Percentiles rank a stretch among this genome's conserved stretches.
These are phyloP conservation scores for maize (Zea mays) DNA, from an alignment of 176 grass and related monocot genomes.

Conservation along the genomic window Zm-B73-REFERENCE-NAM-5.0 NC_050103.1:169408501-169409000, in stretches of 20 bases:
- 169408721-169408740: neutral
- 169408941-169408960: no score
- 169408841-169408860: no score
- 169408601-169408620: neutral
- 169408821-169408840: neutral
- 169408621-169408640: neutral
- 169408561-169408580: neutral
- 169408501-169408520: neutral
- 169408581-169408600: neutral
- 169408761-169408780: neutral
- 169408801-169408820: neutral
- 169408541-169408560: slow-evolving; percentile 22
- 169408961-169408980: no score
- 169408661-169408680: neutral
- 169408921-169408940: no score
- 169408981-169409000: no score
- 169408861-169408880: no score
- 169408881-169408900: no score
- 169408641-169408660: neutral
- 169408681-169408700: no score
- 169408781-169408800: neutral
- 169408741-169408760: neutral
- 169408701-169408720: neutral
- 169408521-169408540: neutral
- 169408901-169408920: no score